Conservation (phyloP, 805 yeast genomes). For the Metschnikowia dekortorum region DNA sequence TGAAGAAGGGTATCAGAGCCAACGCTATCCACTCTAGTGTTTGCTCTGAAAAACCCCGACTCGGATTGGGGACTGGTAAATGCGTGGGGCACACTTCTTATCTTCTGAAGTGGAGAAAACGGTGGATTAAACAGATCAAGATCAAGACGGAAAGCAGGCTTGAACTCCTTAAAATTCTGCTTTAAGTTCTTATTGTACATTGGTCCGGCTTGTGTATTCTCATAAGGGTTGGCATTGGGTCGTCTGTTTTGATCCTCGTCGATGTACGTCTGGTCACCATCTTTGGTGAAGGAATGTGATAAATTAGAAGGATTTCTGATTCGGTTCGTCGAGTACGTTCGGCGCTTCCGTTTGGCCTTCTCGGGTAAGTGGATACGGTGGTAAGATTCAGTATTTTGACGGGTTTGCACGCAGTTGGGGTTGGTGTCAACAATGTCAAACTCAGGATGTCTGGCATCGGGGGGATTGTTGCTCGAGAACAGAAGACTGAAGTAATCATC, state of each 20-base stretch:
- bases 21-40: slow-evolving; percentile 4
- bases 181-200: slow-evolving; percentile 3
- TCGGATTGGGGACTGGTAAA: slow-evolving; percentile 18
- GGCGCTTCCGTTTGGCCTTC: slow-evolving; percentile 2
- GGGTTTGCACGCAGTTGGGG: slow-evolving; percentile 1
- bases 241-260: slow-evolving; percentile 4
- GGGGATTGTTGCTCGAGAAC: slow-evolving; percentile 1
- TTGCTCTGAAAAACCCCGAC: slow-evolving; percentile 1
- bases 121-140: slow-evolving; percentile 20
- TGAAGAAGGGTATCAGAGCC: slow-evolving; percentile 8
- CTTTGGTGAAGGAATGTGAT: slow-evolving; percentile 6
- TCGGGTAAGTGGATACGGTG: slow-evolving; percentile 1
- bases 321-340: slow-evolving; percentile 5
- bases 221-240: background rate
- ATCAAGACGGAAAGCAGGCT: slow-evolving; percentile 26
- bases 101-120: slow-evolving; percentile 7
- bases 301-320: slow-evolving; percentile 13
- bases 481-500: slow-evolving; percentile 13
- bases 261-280: background rate
- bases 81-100: slow-evolving; percentile 12
- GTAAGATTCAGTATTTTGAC: slow-evolving; percentile 1
- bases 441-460: background rate
- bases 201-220: background rate
- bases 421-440: background rate
- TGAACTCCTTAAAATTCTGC: slow-evolving; percentile 5